Conservation (phyloP, 139 green algal species). For the Parachlorella kessleri region DNA sequence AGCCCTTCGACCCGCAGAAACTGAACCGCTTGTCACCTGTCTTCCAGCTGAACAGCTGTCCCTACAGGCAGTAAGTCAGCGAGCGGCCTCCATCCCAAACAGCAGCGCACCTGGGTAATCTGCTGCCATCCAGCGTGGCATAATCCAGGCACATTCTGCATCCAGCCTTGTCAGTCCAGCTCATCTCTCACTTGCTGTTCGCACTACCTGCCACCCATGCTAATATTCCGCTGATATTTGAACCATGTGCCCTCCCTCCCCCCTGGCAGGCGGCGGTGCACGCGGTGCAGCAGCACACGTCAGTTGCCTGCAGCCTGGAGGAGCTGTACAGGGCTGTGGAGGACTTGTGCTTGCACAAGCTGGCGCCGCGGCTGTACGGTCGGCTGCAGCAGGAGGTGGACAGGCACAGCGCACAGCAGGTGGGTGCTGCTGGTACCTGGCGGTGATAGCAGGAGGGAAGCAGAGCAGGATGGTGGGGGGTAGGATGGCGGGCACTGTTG, state of each 20-base stretch:
- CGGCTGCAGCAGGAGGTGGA: slow-evolving; percentile 63
- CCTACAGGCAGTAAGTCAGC: no score
- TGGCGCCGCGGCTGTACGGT: slow-evolving; percentile 80
- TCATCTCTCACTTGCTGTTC: not conserved
- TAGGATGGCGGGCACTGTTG: no score
- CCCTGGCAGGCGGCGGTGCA: slow-evolving; percentile 60
- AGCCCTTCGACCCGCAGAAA: no score
- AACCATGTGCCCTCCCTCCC: not conserved
- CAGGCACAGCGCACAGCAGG: not conserved
- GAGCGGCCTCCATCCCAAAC: no score
- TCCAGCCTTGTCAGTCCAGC: not conserved
- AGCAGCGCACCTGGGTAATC: no score
- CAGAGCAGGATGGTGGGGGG: no score
- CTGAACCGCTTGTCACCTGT: no score
- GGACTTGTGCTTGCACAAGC: slow-evolving; percentile 94
- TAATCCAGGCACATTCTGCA: no score
- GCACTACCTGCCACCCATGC: not conserved
- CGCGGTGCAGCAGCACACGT: slow-evolving; percentile 82
- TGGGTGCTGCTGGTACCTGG: no score
- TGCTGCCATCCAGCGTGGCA: no score
- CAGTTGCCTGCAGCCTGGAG: slow-evolving; percentile 83
- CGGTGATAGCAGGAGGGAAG: no score
- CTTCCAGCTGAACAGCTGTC: no score
- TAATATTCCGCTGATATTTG: not conserved
- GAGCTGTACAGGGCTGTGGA: slow-evolving; percentile 95